Evolutionary conservation across 139 green algal species (phyloP).

Genomic region (Coccomyxa sp.): DNA sequence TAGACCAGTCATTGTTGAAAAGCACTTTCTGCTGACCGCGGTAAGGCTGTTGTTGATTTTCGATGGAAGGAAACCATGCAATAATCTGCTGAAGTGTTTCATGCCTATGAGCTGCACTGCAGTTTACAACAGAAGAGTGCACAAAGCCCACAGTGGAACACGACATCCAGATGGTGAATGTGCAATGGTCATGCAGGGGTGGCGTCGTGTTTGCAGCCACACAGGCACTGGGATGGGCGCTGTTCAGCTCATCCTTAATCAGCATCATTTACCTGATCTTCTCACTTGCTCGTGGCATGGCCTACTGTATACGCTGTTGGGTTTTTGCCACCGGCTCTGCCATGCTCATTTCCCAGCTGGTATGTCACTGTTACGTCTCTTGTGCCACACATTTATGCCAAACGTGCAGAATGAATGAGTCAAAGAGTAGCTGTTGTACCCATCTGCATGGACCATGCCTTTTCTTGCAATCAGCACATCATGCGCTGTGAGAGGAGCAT

Average conservation of each 20-base stretch:
- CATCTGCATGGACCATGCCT: background rate
- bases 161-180: too few species aligned
- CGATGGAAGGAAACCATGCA: too few species aligned
- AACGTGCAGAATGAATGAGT: too few species aligned
- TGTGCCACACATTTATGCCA: too few species aligned
- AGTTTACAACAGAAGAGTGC: too few species aligned
- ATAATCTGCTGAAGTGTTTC: too few species aligned
- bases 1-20: background rate
- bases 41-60: too few species aligned
- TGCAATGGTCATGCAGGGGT: slow-evolving; percentile 19
- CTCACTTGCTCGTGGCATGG: slow-evolving; percentile 50
- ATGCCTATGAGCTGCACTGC: too few species aligned
- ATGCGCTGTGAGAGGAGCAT: background rate
- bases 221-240: slow-evolving; percentile 72
- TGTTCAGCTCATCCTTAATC: slow-evolving; percentile 61
- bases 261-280: slow-evolving; percentile 47
- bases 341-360: slow-evolving; percentile 61
- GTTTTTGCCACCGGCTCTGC: slow-evolving; percentile 44
- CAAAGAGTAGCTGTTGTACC: too few species aligned
- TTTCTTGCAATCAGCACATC: background rate
- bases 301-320: slow-evolving; percentile 53
- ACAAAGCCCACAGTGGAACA: too few species aligned
- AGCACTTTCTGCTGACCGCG: too few species aligned
- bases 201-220: slow-evolving; percentile 71
- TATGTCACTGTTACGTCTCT: slow-evolving; percentile 1